A percentile compares a stretch with the other conserved stretches of the same genome.
phyloP scores from a whole-genome alignment of 305 asterid genomes.

The Fraxinus dipetala region DNA sequence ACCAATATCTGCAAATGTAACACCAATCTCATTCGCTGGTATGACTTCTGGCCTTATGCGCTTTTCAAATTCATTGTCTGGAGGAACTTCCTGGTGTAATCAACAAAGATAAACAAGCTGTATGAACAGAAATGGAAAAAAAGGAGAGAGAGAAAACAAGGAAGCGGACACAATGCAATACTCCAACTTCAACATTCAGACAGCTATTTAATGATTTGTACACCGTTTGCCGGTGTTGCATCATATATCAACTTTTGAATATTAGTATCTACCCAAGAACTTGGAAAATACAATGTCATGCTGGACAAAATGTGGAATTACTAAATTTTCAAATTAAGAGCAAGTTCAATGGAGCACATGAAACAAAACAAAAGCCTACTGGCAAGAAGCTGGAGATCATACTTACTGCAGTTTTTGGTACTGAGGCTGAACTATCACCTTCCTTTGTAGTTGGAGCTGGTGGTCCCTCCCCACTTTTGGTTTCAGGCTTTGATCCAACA shows the following conservation, averaged over 20 bases:
- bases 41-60: constrained; percentile 87
- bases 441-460: constrained; percentile 32
- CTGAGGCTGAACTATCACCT: constrained; percentile 21
- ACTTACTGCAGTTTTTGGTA: constrained; percentile 59
- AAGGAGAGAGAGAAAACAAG: neutral
- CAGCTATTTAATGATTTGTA: neutral
- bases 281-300: neutral
- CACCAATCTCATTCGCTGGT: constrained; percentile 74
- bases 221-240: neutral
- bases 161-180: neutral
- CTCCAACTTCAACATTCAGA: neutral
- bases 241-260: neutral
- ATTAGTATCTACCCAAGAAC: neutral
- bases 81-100: constrained; percentile 59
- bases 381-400: constrained; percentile 14
- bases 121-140: neutral
- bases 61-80: constrained; percentile 91
- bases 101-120: constrained; percentile 4
- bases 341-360: neutral
- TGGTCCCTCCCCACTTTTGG: constrained; percentile 45
- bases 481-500: constrained; percentile 35
- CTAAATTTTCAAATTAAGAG: constrained; percentile 1
- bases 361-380: neutral
- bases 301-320: neutral
- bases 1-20: constrained; percentile 85